Evolutionary conservation across 345 rosid genomes (phyloP).

Genomic region (Rhodamnia rubescens): DNA sequence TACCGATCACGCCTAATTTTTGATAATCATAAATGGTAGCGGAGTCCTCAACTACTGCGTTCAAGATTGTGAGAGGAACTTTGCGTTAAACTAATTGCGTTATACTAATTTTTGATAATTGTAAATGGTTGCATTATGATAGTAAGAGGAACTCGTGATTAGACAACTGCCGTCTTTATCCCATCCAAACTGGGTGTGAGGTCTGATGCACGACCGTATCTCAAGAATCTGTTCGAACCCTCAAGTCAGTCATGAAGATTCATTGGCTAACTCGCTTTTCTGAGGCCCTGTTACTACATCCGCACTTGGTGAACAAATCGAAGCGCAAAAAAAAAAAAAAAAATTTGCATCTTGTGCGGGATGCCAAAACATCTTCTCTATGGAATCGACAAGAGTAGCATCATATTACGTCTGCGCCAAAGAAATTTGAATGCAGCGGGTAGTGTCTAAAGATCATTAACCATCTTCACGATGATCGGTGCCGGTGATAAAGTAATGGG

Average conservation of each 20-base stretch:
- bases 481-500: background rate
- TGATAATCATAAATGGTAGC: background rate
- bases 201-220: background rate
- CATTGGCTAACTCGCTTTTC: background rate
- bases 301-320: rapidly evolving
- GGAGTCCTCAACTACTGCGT: background rate
- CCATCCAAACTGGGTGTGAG: background rate
- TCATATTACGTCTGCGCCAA: background rate
- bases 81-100: background rate
- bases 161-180: background rate
- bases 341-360: background rate
- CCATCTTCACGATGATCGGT: background rate
- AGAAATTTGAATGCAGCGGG: background rate
- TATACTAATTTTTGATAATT: background rate
- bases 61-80: background rate
- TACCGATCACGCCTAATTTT: background rate
- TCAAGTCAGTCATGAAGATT: background rate
- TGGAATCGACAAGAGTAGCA: background rate
- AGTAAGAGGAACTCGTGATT: background rate
- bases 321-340: background rate
- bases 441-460: background rate
- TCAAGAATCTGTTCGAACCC: background rate
- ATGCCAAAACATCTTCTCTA: background rate
- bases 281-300: background rate
- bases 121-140: background rate